phyloP scores from a whole-genome alignment of 306 rosid species.

The Vigna unguiculata region DNA sequence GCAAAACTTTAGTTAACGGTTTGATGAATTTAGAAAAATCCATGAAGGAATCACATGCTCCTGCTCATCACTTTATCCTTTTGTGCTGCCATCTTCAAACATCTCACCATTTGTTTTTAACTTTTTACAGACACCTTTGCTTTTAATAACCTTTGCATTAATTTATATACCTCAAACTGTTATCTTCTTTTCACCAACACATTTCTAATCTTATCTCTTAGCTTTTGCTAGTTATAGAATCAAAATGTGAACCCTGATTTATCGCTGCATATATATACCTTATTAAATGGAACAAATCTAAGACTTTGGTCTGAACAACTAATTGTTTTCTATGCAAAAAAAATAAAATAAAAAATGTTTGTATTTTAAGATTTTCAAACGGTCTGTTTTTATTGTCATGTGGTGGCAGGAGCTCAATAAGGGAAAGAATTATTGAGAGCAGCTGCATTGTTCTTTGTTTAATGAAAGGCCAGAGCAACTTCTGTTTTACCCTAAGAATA shows the following conservation, averaged over 20 bases:
- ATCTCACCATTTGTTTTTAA: slow-evolving; percentile 1
- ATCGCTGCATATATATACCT: no score
- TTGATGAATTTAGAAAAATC: slow-evolving; percentile 7
- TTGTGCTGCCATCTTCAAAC: background rate
- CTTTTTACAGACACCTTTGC: slow-evolving; percentile 18
- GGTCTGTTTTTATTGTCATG: background rate
- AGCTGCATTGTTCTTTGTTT: background rate
- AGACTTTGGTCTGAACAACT: no score
- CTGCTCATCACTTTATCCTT: slow-evolving; percentile 24
- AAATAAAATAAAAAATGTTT: no score
- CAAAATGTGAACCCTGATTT: no score
- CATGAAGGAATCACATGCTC: background rate
- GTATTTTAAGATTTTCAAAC: background rate
- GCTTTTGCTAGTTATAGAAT: background rate
- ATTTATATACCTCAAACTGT: background rate
- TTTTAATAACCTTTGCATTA: background rate
- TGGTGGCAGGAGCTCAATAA: background rate
- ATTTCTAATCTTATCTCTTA: background rate
- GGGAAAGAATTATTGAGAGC: no score
- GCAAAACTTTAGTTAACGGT: slow-evolving; percentile 31
- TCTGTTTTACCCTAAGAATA: no score
- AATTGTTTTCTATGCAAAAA: background rate
- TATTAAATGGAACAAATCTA: no score
- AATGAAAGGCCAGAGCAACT: no score
- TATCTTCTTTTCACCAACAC: background rate